Base-by-base conservation (phyloP, 768 basidiomycete genomes). In the Xerocomus potaroensis region DNA sequence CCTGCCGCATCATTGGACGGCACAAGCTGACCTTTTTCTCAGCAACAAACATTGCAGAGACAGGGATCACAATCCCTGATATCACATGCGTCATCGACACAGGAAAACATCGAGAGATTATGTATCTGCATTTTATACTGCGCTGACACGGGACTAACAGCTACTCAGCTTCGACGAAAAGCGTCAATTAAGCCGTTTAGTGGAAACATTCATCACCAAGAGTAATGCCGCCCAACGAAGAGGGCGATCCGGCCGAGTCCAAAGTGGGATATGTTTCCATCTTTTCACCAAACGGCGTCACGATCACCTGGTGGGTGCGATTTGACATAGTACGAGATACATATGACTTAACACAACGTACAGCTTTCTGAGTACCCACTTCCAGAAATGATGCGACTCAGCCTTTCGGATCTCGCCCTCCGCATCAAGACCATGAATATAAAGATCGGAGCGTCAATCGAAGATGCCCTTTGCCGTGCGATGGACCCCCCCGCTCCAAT, bases 11-110 rank as follows among this genome's bases (percentile, higher is more conserved):
- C n/a, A n/a, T n/a, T n/a, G n/a, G n/a, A n/a, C n/a, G n/a, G n/a
- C n/a, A n/a, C n/a, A n/a, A n/a, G n/a, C n/a, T n/a, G n/a, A n/a
- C n/a, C n/a, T n/a, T n/a, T n/a, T n/a, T n/a, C n/a, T 29, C 38
- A 91, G 89, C 89, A 3, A 91, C 91, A 27, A 91, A 95, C 60
- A 91, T 94, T 56, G 88, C 91, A 14, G 95, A 99, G 67, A 99
- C 95, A 12, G 95, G 95, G 56, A 90, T 99, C 45, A 99, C 96
- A 2, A 99, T 99, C 45, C 95, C 95, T 6, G 96, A 99, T 57
- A 89, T 96, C 49, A 95, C 93, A 8, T 93, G 91, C 55, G 95
- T 97, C 19, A 91, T 98, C 49, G 95, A 99, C 60, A 80, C 84
- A 0, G 93, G 94, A 39, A 92, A 89, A 59, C 92, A 96, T 63